Base-by-base conservation (phyloP, 2,329 filamentous ascomycete species). In the Exophiala oligosperma region DNA sequence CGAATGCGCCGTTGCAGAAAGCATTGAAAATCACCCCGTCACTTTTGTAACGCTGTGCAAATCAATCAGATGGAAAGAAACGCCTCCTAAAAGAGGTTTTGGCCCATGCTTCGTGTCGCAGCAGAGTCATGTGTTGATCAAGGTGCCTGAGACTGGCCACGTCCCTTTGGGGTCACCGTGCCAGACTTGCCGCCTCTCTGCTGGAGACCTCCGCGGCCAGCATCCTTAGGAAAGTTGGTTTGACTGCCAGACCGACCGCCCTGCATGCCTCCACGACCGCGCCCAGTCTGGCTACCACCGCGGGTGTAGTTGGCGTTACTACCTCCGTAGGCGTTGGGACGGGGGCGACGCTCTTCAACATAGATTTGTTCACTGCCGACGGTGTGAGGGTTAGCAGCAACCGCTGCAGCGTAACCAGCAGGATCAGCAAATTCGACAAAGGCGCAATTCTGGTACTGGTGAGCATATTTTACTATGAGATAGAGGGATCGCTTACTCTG, bases 391-490 rank as follows among this genome's bases (percentile, higher is more conserved):
- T 95, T 97, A 67, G 88, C 89, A 61, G 84, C 84, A 38, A 91
- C 82, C 44, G 94, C 94, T 62, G 90, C 88, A 73, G 91, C 84
- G 77, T 96, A 97, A 48, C 86, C 91, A 55, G 92, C 86, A 23
- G 85, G 72, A 48, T 88, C 89, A 71, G 87, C 89, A 75, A 94
- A 99, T 74, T 99, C 94, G 60, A 97, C 91, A 71, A 97, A 97
- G 26, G 94, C 94, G 71, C 92, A 97, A 82, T 94, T 97, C 93
- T 96, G 71, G 28, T 40, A 41, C 59, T 12, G 48, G 54, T 67
- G 58, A 68, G 64, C 54, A 56, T 17, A 9, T 17, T 43, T 23
- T 17, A 6, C 23, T 38, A 8, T 26, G 6, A 11, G 11, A 26
- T 26, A 41, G 23, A 21, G 23, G 8, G 38, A 55, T 9, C 41